A percentile compares a stretch with the other conserved stretches of the same genome.
phyloP scores from a whole-genome alignment of 2,329 filamentous ascomycete genomes.

The Fusarium sp. region DNA sequence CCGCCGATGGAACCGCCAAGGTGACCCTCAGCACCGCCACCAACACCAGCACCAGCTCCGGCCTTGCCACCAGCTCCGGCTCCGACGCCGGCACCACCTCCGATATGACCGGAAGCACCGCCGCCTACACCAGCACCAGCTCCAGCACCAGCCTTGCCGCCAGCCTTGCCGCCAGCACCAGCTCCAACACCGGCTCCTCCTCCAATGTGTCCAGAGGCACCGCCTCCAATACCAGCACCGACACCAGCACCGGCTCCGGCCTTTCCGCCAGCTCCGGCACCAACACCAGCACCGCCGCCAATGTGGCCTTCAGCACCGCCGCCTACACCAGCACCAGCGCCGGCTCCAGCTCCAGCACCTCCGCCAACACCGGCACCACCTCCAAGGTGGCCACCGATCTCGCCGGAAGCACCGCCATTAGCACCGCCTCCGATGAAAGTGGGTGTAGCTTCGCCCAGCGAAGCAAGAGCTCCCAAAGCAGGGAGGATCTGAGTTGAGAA shows the following conservation, averaged over 20 bases:
- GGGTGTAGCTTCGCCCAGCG: slow-evolving; percentile 35
- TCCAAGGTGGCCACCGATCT: slow-evolving; percentile 12
- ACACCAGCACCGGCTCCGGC: not conserved
- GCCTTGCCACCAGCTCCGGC: not conserved
- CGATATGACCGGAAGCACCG: not conserved
- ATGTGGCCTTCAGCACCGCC: not conserved
- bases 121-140: not conserved
- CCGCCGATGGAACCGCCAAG: not conserved
- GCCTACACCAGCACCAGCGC: not conserved
- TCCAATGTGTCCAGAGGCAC: not conserved
- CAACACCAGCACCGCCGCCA: not conserved
- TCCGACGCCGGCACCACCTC: not conserved
- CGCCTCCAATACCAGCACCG: not conserved
- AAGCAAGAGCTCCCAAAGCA: slow-evolving; percentile 36
- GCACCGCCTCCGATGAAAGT: slow-evolving; percentile 27
- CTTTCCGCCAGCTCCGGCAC: not conserved
- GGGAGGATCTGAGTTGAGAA: slow-evolving; percentile 32
- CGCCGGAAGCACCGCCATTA: slow-evolving; percentile 2
- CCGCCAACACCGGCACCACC: slow-evolving; percentile 3
- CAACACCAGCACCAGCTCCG: not conserved
- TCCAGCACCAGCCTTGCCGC: not conserved
- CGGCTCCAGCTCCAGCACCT: not conserved
- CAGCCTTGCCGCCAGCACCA: not conserved
- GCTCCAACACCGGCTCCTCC: not conserved
- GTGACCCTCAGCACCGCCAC: not conserved